A percentile compares a stretch with the other conserved stretches of the same genome.
Conservation (phyloP, 2,329 filamentous ascomycete genomes). For the Leptosphaerulina australis region DNA sequence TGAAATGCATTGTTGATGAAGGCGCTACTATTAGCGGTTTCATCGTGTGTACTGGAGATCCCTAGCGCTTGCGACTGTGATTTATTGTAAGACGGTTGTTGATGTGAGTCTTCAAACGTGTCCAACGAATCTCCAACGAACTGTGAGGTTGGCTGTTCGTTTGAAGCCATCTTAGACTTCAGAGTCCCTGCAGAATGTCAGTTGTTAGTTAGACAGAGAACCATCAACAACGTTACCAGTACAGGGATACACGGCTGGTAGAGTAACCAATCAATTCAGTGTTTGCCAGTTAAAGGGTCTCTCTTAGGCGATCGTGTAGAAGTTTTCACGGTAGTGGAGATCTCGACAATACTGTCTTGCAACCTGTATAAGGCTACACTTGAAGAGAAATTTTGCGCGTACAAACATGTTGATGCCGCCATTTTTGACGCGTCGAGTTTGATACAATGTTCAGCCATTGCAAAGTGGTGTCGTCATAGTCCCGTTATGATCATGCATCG, state of each 20-base stretch:
- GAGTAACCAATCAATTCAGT: neutral
- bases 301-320: neutral
- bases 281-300: neutral
- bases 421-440: slow-evolving; percentile 19
- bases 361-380: slow-evolving; percentile 4
- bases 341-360: slow-evolving; percentile 1
- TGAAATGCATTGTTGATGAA: slow-evolving; percentile 33
- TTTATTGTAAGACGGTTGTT: slow-evolving; percentile 34
- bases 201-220: neutral
- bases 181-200: slow-evolving; percentile 7
- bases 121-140: slow-evolving; percentile 47
- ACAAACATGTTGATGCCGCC: slow-evolving; percentile 10
- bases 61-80: slow-evolving; percentile 18
- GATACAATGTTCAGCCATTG: neutral
- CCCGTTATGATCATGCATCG: slow-evolving; percentile 13
- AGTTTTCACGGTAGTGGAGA: neutral
- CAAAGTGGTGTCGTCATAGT: slow-evolving; percentile 31
- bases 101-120: slow-evolving; percentile 37
- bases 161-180: slow-evolving; percentile 32
- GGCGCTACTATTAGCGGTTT: slow-evolving; percentile 3
- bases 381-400: slow-evolving; percentile 6
- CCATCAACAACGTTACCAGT: neutral
- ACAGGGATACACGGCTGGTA: neutral
- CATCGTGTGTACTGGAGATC: slow-evolving; percentile 1
- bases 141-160: slow-evolving; percentile 40